These are phyloP conservation scores for Rhizophagus prolifer DNA, from an alignment of 192 early-diverging fungal species.

Conservation along the genomic window DNA sequence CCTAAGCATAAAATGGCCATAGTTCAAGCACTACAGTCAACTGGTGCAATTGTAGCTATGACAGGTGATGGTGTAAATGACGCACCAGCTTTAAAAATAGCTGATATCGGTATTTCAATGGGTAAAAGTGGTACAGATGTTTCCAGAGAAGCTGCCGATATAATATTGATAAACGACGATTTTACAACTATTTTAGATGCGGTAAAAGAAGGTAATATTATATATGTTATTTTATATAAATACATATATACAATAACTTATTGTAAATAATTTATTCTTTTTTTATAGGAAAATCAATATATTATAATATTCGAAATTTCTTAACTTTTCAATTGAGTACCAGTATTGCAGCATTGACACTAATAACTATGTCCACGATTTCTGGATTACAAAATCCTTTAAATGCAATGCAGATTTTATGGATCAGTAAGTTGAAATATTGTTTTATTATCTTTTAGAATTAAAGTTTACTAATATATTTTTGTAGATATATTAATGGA, in stretches of 20 bases:
- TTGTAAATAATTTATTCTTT: background rate
- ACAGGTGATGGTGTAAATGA: constrained; percentile 98
- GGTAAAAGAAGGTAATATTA: constrained; percentile 84
- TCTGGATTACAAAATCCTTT: constrained; percentile 87
- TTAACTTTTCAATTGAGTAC: constrained; percentile 95
- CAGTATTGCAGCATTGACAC: constrained; percentile 83
- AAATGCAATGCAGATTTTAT: constrained; percentile 98
- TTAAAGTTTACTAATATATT: background rate
- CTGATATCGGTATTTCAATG: constrained; percentile 98
- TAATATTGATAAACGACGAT: constrained; percentile 96
- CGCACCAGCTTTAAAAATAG: constrained; percentile 87
- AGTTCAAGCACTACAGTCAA: constrained; percentile 82
- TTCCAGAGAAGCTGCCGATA: constrained; percentile 93
- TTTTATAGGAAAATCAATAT: constrained; percentile 85
- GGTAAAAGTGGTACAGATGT: constrained; percentile 95
- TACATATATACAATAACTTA: background rate
- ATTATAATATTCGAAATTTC: constrained; percentile 97
- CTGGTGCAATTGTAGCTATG: constrained; percentile 91
- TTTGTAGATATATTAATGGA: constrained; percentile 92
- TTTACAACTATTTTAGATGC: constrained; percentile 90
- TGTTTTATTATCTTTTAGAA: background rate
- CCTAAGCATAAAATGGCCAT: constrained; percentile 91
- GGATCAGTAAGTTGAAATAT: constrained; percentile 84
- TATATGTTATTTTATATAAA: background rate
- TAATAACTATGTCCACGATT: constrained; percentile 86